Evolutionary conservation across 164 flowering plant species (phyloP), one percentile per base, ranked within the genome.

Genomic region (Cinnamomum chago): DNA sequence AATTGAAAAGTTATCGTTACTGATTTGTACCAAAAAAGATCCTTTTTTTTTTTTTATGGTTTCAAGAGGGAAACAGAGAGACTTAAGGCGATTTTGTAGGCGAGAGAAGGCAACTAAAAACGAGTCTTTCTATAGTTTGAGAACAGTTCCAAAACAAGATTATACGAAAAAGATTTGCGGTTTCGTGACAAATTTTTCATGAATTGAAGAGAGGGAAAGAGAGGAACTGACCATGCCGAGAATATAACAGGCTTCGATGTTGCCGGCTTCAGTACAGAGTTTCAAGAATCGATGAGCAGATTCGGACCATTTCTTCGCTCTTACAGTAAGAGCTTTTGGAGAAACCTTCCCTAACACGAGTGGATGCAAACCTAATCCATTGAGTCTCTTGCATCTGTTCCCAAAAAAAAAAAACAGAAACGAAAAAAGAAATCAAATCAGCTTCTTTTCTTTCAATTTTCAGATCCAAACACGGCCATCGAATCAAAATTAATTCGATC

Each of bases 371-470:
- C 84, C 90, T 30, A 94, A 78, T 0, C 83, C 83, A 58, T 89
- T 89, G 20, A 92, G 23, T 77, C 97, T 87, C 75, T 86, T 92
- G 81, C 97, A 94, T 79, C 97, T 94, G 94, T 47, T 12, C 22
- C 30, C n/a, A n/a, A n/a, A n/a, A n/a, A n/a, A n/a, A 50, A 2
- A 15, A 22, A 64, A 64, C 2, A 13, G n/a, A 23, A 64, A 64
- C 9, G 28, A 24, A 2, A 62, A 47, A 71, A 30, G 2, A 28
- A 55, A 23, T 30, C 35, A 30, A 51, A 47, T 17, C 23, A 25
- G 18, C 5, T 23, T 30, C 35, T 30, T 30, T 30, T 30, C 35
- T 52, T 52, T 14, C n/a, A 55, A 55, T 15, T 17, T 15, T 30
- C 51, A 33, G 20, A 23, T 15, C 22, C 50, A 52, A 27, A 12